Base-by-base conservation (phyloP, 257 asterid genomes). In the Fraxinus quadrangulata region DNA sequence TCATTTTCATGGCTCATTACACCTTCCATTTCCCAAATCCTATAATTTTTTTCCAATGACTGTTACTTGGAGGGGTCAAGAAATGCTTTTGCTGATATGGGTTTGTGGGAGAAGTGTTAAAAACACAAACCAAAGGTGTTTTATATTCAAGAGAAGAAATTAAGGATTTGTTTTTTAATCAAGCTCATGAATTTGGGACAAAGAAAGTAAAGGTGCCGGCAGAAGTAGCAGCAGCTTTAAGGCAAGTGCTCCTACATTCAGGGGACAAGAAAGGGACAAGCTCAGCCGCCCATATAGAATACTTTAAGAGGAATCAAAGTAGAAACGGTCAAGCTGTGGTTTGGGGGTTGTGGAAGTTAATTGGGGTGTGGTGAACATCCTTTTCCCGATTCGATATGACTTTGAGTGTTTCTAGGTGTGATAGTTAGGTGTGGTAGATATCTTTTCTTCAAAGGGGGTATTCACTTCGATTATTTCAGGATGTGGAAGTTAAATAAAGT, bases 261-360 rank as follows among this genome's bases (percentile, higher is more conserved):
- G 91, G 91, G 83, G 91, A 87, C 91, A 87, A 75, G 82, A 49
- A 78, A 40, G 79, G 73, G 89, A 85, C 91, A 87, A 70, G 81
- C 83, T 71, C 78, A 77, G 81, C 87, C 86, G 82, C 84, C 87
- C 88, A 79, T 70, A 80, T 81, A 81, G 89, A 85, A 77, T 72
- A 77, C 76, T 81, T 78, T 67, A 34, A 67, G 66, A 6, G 61
- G 37, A 36, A 47, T 51, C 72, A 30, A 67, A 67, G 34, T 63
- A 10, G 33, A 23, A 34, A 79, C 73, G 87, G 85, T 80, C 81
- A 75, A 86, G 89, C 81, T 83, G 79, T 42, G 81, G 69, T 83
- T 83, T 79, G 40, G 75, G 85, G 68, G 72, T 47, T 47, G 56
- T 47, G 56, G 56, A 47, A 47, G 40, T 10, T 39, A 42, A 78